Base-by-base conservation (phyloP, 768 basidiomycete genomes). In the Galerina sulciceps region DNA sequence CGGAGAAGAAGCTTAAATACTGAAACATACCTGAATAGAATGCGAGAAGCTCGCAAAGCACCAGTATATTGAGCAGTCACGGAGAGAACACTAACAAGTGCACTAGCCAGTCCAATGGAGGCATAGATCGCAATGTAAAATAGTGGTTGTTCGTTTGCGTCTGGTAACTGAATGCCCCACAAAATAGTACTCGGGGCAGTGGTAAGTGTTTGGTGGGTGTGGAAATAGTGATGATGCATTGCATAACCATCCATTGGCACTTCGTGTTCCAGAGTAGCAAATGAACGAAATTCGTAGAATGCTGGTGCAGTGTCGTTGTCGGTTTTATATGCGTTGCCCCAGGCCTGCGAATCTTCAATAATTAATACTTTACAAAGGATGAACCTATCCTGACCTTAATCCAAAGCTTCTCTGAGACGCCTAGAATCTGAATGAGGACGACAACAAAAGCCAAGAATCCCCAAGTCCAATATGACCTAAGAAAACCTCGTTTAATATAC, bases 391-490 rank as follows among this genome's bases (percentile, higher is more conserved):
- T 3, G 44, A 89, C 84, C 79, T 83, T 91, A 65, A 94, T 87
- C 91, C 91, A 94, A 5, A 87, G 63, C 69, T 87, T 89, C 70
- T 90, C 87, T 0, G 74, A 67, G 2, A 89, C 75, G 8, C 82
- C 79, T 22, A 89, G 66, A 20, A 85, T 22, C 67, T 88, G 79
- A n/a, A 76, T 74, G 1, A 83, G 51, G 1, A 87, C 54, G 22
- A 88, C 81, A 43, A 86, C 69, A 45, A 76, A 58, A 6, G 71
- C 68, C 14, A 89, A 73, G 65, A 87, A 80, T 4, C 43, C 73
- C 88, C 88, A 90, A 1, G 84, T 87, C 81, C 81, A 86, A 63
- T 88, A 89, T 0, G 87, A 88, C 23, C 86, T 87, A 63, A 35
- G 6, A 14, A 36, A 11, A 56, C 34, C 43, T 22, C n/a, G n/a